phyloP scores from a whole-genome alignment of 768 basidiomycete species.

The Suillus hirtellus region DNA sequence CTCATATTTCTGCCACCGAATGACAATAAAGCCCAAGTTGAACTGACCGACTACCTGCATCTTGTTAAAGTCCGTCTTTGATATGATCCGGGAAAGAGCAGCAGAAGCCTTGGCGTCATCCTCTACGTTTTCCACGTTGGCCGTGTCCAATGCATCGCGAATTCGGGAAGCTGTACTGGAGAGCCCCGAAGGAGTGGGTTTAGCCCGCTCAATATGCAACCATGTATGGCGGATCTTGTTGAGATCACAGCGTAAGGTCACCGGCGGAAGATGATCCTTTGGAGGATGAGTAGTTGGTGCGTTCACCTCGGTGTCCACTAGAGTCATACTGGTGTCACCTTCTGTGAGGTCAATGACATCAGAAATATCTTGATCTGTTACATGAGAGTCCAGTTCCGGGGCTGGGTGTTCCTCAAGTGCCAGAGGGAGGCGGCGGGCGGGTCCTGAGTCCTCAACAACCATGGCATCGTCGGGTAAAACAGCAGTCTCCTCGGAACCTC shows the following conservation, averaged over 20 bases:
- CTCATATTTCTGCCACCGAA: constrained; percentile 51
- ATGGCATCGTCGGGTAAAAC: constrained; percentile 26
- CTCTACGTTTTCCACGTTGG: constrained; percentile 39
- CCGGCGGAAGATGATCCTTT: not conserved
- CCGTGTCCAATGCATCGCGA: constrained; percentile 27
- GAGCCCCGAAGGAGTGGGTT: not conserved
- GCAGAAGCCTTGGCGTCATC: constrained; percentile 58
- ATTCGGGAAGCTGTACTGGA: constrained; percentile 8
- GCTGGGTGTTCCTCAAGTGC: not conserved
- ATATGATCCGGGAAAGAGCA: constrained; percentile 80
- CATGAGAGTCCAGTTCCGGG: not conserved
- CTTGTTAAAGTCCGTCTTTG: constrained; percentile 76
- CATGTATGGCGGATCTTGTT: not conserved
- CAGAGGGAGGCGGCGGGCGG: constrained; percentile 22
- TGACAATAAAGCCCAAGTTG: constrained; percentile 93
- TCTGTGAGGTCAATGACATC: constrained; percentile 11
- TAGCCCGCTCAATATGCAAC: not conserved
- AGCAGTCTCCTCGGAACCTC: constrained; percentile 23
- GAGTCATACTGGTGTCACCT: constrained; percentile 25
- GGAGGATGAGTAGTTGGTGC: not conserved
- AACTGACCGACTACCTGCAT: constrained; percentile 95
- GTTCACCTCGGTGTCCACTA: constrained; percentile 22
- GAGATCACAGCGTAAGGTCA: constrained; percentile 1
- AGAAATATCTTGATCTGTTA: not conserved
- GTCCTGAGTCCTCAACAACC: constrained; percentile 22